Evolutionary conservation across 768 basidiomycete genomes (phyloP), one percentile per base, ranked within the genome.

Genomic region (Russula sp.): DNA sequence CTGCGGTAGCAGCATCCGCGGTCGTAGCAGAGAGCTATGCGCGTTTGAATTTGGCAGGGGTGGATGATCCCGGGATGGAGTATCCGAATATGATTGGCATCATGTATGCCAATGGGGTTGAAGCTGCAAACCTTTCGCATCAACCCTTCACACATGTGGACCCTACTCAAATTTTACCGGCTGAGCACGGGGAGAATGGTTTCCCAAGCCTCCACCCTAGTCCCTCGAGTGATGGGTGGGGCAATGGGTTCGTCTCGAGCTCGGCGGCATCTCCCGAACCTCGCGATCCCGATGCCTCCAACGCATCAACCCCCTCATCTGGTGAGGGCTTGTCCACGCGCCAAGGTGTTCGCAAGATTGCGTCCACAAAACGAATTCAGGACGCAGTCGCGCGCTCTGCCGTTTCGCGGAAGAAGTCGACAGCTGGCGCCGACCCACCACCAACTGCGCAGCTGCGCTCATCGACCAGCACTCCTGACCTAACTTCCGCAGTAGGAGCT

Each of bases 111-210:
- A 75, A 77, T 60, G 47, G 62, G 25, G 71, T 83, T 60, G 82
- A 85, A 64, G 70, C 74, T 35, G 70, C 75, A 5, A 70, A 72
- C 42, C 72, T 67, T 39, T 56, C 78, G 34, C 73, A 74, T 58
- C 67, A 68, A 55, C 81, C 82, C 7, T 89, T 81, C 74, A 90
- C 88, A 39, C 87, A 89, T 73, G 89, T 98, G 61, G 92, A 98
- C 75, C 95, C 95, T 8, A 88, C 88, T n/a, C 92, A 96, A 74
- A 89, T 96, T 47, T 73, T 81, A 61, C 77, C 77, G n/a, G 72
- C 75, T 43, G 77, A 79, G 46, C 75, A 77, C 49, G 60, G 65
- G 54, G 75, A 76, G 39, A 70, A 72, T 62, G 72, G 76, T 11
- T 79, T 79, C 69, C 74, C 78, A 46, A 77, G 76, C 64, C 83